These are phyloP conservation scores for Neonectria neomacrospora DNA, from an alignment of 2,329 filamentous ascomycete species.

Conservation along the genomic window DNA sequence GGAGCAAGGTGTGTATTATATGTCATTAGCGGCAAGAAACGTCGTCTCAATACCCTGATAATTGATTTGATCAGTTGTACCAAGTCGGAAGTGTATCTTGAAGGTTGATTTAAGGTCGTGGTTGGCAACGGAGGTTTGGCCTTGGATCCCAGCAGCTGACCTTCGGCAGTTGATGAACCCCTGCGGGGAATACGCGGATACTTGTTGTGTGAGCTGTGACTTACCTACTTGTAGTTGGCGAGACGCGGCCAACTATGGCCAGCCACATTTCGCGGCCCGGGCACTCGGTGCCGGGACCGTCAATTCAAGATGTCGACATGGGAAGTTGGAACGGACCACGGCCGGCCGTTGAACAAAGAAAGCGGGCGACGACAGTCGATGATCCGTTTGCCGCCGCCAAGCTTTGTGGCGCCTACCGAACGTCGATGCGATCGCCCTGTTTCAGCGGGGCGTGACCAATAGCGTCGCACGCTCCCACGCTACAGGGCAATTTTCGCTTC, in stretches of 20 bases:
- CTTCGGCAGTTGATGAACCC: not conserved
- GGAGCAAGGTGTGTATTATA: not conserved
- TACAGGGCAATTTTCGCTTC: not conserved
- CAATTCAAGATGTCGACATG: not conserved
- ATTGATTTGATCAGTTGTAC: slow-evolving; percentile 3
- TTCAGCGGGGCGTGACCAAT: not conserved
- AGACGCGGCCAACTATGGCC: not conserved
- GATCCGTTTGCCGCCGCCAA: slow-evolving; percentile 1
- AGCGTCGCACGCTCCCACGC: not conserved
- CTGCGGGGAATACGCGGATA: not conserved
- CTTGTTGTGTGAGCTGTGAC: not conserved
- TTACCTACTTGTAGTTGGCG: not conserved
- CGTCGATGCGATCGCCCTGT: not conserved
- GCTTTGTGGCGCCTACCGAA: slow-evolving; percentile 8
- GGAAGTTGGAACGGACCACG: not conserved
- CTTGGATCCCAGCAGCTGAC: not conserved
- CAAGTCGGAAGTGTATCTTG: not conserved
- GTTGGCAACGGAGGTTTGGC: not conserved
- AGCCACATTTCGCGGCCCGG: not conserved
- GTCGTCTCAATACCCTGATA: not conserved
- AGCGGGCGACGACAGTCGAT: not conserved
- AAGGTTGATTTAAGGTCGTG: not conserved
- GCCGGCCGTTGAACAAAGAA: not conserved
- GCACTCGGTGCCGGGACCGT: not conserved
- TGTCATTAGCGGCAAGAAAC: not conserved